Base-by-base conservation (phyloP, 1,139 yeast species). In the Debaryomyces subglobosus region DNA sequence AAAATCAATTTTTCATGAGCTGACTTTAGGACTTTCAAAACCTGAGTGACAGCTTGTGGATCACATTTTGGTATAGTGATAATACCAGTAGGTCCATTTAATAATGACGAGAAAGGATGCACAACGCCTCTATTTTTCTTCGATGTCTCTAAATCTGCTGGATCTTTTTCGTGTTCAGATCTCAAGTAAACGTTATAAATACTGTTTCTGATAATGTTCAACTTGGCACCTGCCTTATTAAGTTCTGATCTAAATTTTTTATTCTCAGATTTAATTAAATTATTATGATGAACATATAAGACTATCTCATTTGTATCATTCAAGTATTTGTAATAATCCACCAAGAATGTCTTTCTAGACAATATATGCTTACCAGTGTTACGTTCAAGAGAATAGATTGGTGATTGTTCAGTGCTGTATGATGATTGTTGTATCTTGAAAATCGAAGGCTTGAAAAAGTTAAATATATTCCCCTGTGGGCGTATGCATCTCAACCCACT, bases 71-170 rank as follows among this genome's bases (percentile, higher is more conserved):
- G 81, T 53, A 90, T 77, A 20, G 87, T 67, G 48, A 92, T 82
- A n/a, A 89, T 77, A 2, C 94, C 96, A 1, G 96, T 86, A 25
- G 97, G 97, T 5, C 98, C 98, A 53, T 72, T 73, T 51, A 92
- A 77, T 52, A 91, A 74, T 20, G 86, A 84, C 34, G 78, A 65
- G 56, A 92, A 70, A 9, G 96, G 96, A 63, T 89, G 96, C 21
- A 61, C 62, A 7, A 60, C 56, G 59, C 71, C 59, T 61, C 65
- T 67, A 69, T 80, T 76, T 62, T 71, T 71, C 52, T 65, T 52
- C 53, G 77, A 63, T 13, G 85, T 82, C 21, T 79, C 84, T 42
- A 69, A 72, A 49, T 85, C 77, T 2, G 96, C 94, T 4, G 98
- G 97, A 62, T 91, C 96, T 1, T 67, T 67, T 57, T 82, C 86